Evolutionary conservation across 2,329 filamentous ascomycete species (phyloP).

Genomic region (Pestalotiopsis fici): DNA sequence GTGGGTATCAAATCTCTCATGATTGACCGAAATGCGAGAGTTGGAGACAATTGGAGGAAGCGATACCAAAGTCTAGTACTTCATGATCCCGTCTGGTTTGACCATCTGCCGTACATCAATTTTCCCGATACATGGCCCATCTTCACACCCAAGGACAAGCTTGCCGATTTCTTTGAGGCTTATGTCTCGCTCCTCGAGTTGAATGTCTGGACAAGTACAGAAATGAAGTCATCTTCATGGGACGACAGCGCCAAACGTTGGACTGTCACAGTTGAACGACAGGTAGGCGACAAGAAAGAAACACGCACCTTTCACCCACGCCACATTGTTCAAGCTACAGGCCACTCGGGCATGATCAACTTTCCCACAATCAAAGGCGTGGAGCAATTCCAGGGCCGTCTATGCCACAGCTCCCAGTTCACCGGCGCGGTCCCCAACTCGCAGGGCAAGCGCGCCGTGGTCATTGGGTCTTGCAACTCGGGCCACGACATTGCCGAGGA

Average conservation of each 20-base stretch:
- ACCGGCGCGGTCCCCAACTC: background rate
- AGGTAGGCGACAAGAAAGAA: conserved; percentile 31
- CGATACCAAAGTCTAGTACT: conserved; percentile 67
- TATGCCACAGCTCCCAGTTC: conserved; percentile 50
- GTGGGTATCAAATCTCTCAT: conserved; percentile 56
- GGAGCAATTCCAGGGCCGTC: conserved; percentile 50
- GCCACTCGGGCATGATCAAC: conserved; percentile 67
- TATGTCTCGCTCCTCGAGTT: conserved; percentile 68
- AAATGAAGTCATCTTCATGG: conserved; percentile 47
- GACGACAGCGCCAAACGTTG: conserved; percentile 50
- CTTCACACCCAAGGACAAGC: conserved; percentile 72
- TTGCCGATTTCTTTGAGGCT: conserved; percentile 67
- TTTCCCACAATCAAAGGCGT: conserved; percentile 58
- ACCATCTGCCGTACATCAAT: conserved; percentile 63
- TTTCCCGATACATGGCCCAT: conserved; percentile 69
- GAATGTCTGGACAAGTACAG: conserved; percentile 64
- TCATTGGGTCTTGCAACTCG: conserved; percentile 61
- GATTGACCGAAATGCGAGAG: conserved; percentile 57
- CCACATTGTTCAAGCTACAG: conserved; percentile 68
- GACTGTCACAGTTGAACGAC: conserved; percentile 44
- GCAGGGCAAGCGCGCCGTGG: conserved; percentile 50
- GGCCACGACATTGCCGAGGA: conserved; percentile 62
- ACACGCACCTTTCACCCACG: conserved; percentile 59
- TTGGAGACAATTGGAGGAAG: conserved; percentile 67
- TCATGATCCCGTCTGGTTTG: conserved; percentile 66